These are phyloP conservation scores for Solanum rostratum DNA, from an alignment of 257 asterid genomes.

Conservation along the genomic window DNA sequence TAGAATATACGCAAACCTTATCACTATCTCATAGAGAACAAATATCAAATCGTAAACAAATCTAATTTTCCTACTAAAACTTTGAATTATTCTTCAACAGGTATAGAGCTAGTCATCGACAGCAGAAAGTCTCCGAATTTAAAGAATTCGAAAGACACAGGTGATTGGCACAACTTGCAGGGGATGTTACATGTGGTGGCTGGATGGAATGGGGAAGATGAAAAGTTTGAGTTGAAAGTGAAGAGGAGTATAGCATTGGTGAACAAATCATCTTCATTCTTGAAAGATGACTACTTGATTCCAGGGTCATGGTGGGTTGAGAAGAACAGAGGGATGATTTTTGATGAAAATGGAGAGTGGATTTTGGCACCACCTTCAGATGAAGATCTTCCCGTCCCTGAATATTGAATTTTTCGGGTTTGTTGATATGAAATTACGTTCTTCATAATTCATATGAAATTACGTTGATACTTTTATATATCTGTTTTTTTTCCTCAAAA, in stretches of 20 bases:
- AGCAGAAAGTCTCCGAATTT: slow-evolving; percentile 52
- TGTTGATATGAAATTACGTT: too few relatives aligned
- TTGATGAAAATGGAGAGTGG: slow-evolving; percentile 58
- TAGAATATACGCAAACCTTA: too few relatives aligned
- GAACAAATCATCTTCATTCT: slow-evolving; percentile 50
- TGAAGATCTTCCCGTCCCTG: slow-evolving; percentile 73
- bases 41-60: background rate
- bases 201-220: slow-evolving; percentile 69
- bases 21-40: too few relatives aligned
- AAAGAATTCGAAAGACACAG: slow-evolving; percentile 39
- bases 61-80: background rate
- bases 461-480: too few relatives aligned
- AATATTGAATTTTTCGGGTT: slow-evolving; percentile 20
- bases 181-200: slow-evolving; percentile 74
- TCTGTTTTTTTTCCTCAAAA: too few relatives aligned
- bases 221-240: slow-evolving; percentile 47
- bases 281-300: slow-evolving; percentile 67
- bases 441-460: too few relatives aligned
- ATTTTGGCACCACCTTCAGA: slow-evolving; percentile 41
- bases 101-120: slow-evolving; percentile 42
- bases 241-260: slow-evolving; percentile 68
- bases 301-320: slow-evolving; percentile 95
- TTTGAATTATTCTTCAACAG: background rate
- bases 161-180: slow-evolving; percentile 93
- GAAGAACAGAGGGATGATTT: slow-evolving; percentile 66